Percentiles rank a stretch among this genome's conserved stretches.
Conservation (phyloP, 805 yeast species). For the Wickerhamomyces silvicola region DNA sequence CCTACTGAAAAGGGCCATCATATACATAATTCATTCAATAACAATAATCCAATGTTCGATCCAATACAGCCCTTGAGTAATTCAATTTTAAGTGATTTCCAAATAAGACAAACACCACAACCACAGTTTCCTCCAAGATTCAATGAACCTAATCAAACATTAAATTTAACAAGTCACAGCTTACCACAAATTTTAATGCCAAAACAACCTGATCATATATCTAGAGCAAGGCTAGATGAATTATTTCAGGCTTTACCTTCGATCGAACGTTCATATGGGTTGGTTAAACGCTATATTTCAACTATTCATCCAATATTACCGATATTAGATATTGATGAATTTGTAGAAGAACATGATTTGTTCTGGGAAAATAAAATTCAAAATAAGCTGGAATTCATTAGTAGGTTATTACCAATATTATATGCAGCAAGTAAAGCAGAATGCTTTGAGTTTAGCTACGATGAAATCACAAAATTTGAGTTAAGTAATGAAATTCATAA, state of each 20-base stretch:
- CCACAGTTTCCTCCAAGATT: no score
- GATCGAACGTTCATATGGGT: slow-evolving; percentile 37
- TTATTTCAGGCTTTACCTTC: slow-evolving; percentile 41
- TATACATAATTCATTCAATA: slow-evolving; percentile 1
- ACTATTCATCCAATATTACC: slow-evolving; percentile 56
- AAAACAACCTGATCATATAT: slow-evolving; percentile 17
- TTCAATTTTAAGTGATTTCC: slow-evolving; percentile 17
- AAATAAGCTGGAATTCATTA: slow-evolving; percentile 38
- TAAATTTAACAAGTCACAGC: slow-evolving; percentile 18
- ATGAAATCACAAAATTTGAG: slow-evolving; percentile 23
- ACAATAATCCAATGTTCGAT: background rate
- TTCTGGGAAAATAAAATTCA: slow-evolving; percentile 37
- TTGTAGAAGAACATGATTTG: slow-evolving; percentile 37
- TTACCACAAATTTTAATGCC: slow-evolving; percentile 20
- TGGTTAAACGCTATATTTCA: slow-evolving; percentile 41
- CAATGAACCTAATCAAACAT: no score
- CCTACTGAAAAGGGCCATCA: slow-evolving; percentile 16
- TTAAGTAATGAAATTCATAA: slow-evolving; percentile 40
- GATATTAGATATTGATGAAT: slow-evolving; percentile 39
- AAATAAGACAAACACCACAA: slow-evolving; percentile 17
- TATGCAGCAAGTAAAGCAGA: slow-evolving; percentile 56
- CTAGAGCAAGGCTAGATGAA: slow-evolving; percentile 24
- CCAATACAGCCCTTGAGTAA: slow-evolving; percentile 9
- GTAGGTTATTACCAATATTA: slow-evolving; percentile 44
- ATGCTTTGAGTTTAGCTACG: slow-evolving; percentile 49